Percentiles rank a stretch among this genome's conserved stretches.
These are phyloP conservation scores for Aspergillus nanangensis DNA, from an alignment of 495 filamentous ascomycete species.

Conservation along the genomic window DNA sequence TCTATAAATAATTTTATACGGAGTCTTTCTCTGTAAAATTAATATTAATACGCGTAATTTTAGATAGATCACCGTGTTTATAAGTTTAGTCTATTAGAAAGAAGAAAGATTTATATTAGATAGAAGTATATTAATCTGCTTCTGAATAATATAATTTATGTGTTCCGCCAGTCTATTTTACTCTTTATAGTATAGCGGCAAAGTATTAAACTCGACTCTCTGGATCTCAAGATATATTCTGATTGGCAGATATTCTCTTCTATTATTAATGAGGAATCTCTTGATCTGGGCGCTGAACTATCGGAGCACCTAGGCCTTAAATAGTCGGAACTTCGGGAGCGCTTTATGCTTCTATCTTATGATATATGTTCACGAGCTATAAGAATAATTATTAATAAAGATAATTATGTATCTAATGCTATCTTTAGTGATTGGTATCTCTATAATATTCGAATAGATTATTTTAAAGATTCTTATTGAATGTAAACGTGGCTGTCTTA, in stretches of 20 bases:
- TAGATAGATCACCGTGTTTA: background rate
- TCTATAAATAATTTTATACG: background rate
- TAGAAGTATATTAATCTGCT: background rate
- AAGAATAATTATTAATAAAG: conserved; percentile 1
- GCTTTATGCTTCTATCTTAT: conserved; percentile 1
- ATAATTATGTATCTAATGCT: background rate
- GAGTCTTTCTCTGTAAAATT: background rate
- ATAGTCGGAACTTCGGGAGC: background rate
- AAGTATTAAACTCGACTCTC: background rate
- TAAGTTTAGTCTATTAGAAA: background rate
- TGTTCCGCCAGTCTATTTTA: background rate
- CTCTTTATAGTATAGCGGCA: background rate
- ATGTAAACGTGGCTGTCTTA: background rate
- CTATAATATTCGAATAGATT: background rate
- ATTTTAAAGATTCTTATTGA: background rate
- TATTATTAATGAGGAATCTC: background rate
- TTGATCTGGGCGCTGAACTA: background rate
- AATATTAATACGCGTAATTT: background rate
- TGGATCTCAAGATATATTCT: background rate
- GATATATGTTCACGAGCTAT: background rate
- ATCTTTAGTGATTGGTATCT: background rate
- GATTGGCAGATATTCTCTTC: conserved; percentile 1
- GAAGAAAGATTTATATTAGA: background rate
- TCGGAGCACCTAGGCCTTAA: background rate
- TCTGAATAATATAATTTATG: background rate